A percentile compares a stretch with the other conserved stretches of the same genome.
Conservation (phyloP, 2,329 filamentous ascomycete species). For the Annulohypoxylon truncatum region DNA sequence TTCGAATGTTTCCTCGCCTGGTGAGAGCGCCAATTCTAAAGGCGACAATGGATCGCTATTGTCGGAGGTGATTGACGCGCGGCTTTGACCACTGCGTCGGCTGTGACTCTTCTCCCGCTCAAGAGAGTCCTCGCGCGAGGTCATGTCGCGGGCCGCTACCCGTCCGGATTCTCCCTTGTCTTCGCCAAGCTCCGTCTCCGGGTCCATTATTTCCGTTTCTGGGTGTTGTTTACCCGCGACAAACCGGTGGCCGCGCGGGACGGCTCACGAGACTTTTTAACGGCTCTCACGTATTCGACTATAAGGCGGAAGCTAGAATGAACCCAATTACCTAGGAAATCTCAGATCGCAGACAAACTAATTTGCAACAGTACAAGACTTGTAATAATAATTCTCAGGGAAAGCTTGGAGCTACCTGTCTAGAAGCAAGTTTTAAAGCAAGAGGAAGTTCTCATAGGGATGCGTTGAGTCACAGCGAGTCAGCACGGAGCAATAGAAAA, state of each 20-base stretch:
- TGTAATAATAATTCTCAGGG: neutral
- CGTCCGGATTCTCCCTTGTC: slow-evolving; percentile 16
- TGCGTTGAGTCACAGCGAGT: neutral
- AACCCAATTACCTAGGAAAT: neutral
- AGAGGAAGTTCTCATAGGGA: neutral
- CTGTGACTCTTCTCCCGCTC: slow-evolving; percentile 25
- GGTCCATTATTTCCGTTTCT: slow-evolving; percentile 26
- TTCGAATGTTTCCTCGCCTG: slow-evolving; percentile 39
- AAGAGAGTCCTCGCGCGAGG: slow-evolving; percentile 25
- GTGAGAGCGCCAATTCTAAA: slow-evolving; percentile 45
- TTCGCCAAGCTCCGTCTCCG: slow-evolving; percentile 31
- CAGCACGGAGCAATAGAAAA: neutral
- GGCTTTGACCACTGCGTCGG: slow-evolving; percentile 27
- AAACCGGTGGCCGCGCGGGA: neutral
- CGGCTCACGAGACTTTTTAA: neutral
- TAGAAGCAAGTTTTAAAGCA: neutral
- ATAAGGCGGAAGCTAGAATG: neutral
- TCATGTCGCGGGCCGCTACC: slow-evolving; percentile 24
- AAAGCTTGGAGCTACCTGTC: neutral
- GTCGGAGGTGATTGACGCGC: slow-evolving; percentile 44
- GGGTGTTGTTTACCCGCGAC: neutral
- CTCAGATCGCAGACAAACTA: neutral
- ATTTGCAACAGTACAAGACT: neutral
- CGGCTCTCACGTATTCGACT: neutral
- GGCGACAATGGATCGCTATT: slow-evolving; percentile 44